Evolutionary conservation across 306 rosid genomes (phyloP), one percentile per base, ranked within the genome.

Genomic region (Mimosa pudica): DNA sequence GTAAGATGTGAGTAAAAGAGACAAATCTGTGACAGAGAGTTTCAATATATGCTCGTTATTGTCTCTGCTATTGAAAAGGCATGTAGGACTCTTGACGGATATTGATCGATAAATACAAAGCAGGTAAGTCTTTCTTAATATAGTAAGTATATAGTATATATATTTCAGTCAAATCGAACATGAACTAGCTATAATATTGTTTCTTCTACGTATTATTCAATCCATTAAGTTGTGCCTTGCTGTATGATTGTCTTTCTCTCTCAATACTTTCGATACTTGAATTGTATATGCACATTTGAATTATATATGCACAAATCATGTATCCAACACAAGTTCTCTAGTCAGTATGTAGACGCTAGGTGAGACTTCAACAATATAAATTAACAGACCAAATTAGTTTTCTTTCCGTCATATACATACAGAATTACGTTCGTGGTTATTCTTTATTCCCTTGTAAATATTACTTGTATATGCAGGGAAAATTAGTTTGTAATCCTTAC

Each of bases 21-120:
- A 13, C 6, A 17, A 17, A 1, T 16, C 5, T 12, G 55, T 10
- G 55, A 13, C n/a, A 49, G 30, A 24, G 6, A 49, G 4, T 10
- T 49, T 49, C 54, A 49, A 49, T 49, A 49, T 49, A 49, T 49
- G 17, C 55, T 49, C 55, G 7, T 49, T 49, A 4, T 49, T 49
- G 55, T 49, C 55, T 49, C 1, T 45, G 8, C 3, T 71, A 4
- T 54, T 5, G 79, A 32, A 1, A 6, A 36, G 46, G 71, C 30
- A 24, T 5, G 5, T 46, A 16, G 3, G 48, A 20, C 74, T 17
- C 63, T 36, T 5, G 14, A 63, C 70, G 77, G 77, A 77, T 82
- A 81, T 52, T 12, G 75, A 70, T 78, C 49, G 42, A 38, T 2
- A 5, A 44, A 63, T 10, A 48, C 71, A 45, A 68, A 35, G 79